These are phyloP conservation scores for Hypocreales sp. DNA, from an alignment of 2,329 filamentous ascomycete species.

Conservation along the genomic window DNA sequence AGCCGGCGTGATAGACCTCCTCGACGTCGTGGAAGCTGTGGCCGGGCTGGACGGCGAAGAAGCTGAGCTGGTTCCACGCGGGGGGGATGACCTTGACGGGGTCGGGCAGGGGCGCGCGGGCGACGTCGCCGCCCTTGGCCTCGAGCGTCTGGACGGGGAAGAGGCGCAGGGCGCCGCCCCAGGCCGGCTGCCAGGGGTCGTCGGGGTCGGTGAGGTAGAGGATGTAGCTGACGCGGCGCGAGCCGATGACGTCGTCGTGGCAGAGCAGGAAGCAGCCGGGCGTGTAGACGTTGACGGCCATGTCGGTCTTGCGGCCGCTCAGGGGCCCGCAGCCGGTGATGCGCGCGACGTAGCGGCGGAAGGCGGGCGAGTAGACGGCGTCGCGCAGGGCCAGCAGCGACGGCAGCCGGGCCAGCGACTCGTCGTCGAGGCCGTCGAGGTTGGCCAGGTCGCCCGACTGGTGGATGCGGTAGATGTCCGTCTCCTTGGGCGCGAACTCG, in stretches of 20 bases:
- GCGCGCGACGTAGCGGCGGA: constrained; percentile 74
- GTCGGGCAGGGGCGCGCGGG: constrained; percentile 68
- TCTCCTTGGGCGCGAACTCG: constrained; percentile 94
- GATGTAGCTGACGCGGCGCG: constrained; percentile 88
- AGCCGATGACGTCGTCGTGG: constrained; percentile 98
- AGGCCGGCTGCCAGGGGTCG: constrained; percentile 73
- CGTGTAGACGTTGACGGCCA: constrained; percentile 98
- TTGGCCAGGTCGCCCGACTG: constrained; percentile 96
- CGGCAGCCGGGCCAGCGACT: constrained; percentile 70
- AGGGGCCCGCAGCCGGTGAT: constrained; percentile 78
- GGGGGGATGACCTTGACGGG: constrained; percentile 74
- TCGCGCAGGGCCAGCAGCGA: constrained; percentile 87
- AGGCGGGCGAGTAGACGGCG: constrained; percentile 78
- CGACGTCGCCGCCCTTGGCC: constrained; percentile 50
- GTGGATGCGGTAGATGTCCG: constrained; percentile 98
- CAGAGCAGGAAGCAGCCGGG: constrained; percentile 91
- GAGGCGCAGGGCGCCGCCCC: constrained; percentile 82
- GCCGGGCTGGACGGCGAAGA: constrained; percentile 97
- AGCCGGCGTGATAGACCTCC: constrained; percentile 71
- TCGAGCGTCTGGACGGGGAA: constrained; percentile 56
- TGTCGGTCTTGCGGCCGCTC: constrained; percentile 90
- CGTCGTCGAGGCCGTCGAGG: constrained; percentile 81
- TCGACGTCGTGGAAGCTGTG: constrained; percentile 98
- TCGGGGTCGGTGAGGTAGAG: constrained; percentile 91
- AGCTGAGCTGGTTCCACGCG: constrained; percentile 92